Evolutionary conservation across 805 yeast genomes (phyloP).

Genomic region (Candida palmyrensis): DNA sequence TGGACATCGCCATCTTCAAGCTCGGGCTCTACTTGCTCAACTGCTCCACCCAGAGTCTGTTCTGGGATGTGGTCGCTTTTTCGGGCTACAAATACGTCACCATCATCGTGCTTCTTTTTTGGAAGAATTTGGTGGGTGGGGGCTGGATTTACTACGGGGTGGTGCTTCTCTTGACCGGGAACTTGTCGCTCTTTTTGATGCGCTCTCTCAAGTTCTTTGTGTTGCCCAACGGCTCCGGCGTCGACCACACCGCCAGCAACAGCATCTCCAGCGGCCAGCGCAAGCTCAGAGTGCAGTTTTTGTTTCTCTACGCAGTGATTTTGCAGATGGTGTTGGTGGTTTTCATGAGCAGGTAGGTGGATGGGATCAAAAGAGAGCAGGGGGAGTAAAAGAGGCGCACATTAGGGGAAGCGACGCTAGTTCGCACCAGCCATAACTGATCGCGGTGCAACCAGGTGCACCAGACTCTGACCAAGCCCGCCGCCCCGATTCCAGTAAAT

Average conservation of each 20-base stretch:
- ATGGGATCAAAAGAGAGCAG: neutral
- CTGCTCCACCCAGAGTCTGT: conserved; percentile 52
- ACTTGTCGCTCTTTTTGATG: conserved; percentile 56
- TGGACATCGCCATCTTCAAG: conserved; percentile 73
- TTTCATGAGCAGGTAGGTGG: conserved; percentile 46
- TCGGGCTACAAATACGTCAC: conserved; percentile 95
- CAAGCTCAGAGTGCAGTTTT: conserved; percentile 78
- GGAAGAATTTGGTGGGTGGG: conserved; percentile 41
- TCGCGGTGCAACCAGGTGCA: no score
- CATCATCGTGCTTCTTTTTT: conserved; percentile 50
- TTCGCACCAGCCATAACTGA: no score
- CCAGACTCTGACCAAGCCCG: no score
- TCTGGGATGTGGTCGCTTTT: conserved; percentile 83
- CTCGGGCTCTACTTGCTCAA: conserved; percentile 78
- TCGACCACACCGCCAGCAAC: conserved; percentile 39
- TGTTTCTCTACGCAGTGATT: conserved; percentile 78
- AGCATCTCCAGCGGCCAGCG: conserved; percentile 63
- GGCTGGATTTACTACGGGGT: conserved; percentile 32
- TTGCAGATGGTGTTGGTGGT: conserved; percentile 75
- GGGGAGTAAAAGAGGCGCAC: neutral
- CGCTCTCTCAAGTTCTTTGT: conserved; percentile 66
- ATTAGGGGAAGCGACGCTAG: no score
- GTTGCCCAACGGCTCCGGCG: conserved; percentile 47
- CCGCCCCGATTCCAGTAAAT: no score
- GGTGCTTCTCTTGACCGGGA: conserved; percentile 31